Percentiles rank a stretch among this genome's conserved stretches.
Evolutionary conservation across 2,329 filamentous ascomycete genomes (phyloP).

Genomic region (Fusarium sarcochroum): DNA sequence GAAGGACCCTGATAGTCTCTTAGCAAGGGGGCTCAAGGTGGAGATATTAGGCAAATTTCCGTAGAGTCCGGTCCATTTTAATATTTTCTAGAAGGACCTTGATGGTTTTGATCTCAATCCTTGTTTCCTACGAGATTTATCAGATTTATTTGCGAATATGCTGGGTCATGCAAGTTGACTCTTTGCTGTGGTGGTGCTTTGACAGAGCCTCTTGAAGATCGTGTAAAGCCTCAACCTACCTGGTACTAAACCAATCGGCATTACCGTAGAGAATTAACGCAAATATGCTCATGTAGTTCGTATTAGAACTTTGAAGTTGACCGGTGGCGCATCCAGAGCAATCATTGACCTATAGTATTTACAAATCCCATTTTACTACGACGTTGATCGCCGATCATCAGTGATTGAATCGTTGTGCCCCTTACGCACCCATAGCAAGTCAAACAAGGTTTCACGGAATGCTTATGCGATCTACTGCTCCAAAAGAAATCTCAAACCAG

Average conservation of each 20-base stretch:
- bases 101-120: slow-evolving; percentile 2
- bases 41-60: background rate
- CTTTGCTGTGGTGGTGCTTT: background rate
- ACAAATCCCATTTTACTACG: background rate
- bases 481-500: background rate
- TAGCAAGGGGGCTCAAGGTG: background rate
- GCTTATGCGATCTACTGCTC: background rate
- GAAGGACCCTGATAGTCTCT: slow-evolving; percentile 31
- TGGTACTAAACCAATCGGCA: background rate
- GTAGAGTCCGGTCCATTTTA: background rate
- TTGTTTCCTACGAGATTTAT: background rate
- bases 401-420: background rate
- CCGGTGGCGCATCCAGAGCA: background rate
- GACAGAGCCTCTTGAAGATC: background rate
- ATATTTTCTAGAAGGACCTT: slow-evolving; percentile 16
- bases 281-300: slow-evolving; percentile 17
- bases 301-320: background rate
- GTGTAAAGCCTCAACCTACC: background rate
- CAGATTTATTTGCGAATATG: background rate
- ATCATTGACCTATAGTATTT: background rate
- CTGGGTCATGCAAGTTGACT: background rate
- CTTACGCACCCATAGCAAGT: background rate
- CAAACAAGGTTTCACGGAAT: background rate
- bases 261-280: background rate
- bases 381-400: slow-evolving; percentile 4